Conservation (phyloP, 31 red algal species). For the Asparagopsis taxiformis region DNA sequence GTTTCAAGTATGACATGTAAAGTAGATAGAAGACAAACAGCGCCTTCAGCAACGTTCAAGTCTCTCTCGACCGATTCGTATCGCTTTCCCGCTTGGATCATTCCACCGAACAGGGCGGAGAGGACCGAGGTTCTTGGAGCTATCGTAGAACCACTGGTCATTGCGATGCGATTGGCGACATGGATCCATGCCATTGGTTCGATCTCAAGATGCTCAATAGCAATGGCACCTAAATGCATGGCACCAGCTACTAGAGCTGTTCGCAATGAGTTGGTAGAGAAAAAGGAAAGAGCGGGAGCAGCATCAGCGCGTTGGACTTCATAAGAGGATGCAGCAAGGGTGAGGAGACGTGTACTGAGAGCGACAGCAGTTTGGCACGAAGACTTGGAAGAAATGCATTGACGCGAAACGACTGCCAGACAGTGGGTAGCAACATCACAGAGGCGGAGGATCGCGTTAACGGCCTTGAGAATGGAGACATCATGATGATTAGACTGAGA, state of each 20-base stretch:
- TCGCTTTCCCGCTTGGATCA: constrained; percentile 50
- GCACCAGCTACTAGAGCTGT: constrained; percentile 71
- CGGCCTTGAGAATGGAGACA: constrained; percentile 67
- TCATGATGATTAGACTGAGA: constrained; percentile 16
- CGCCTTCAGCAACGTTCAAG: constrained; percentile 36
- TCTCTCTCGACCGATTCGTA: constrained; percentile 68
- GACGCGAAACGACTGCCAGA: constrained; percentile 73
- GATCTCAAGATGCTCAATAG: constrained; percentile 65
- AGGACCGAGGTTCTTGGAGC: constrained; percentile 57
- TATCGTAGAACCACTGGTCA: constrained; percentile 42
- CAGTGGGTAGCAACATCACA: constrained; percentile 84
- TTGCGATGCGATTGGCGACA: constrained; percentile 64
- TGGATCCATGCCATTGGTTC: constrained; percentile 81
- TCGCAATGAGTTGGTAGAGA: constrained; percentile 75
- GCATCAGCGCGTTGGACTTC: constrained; percentile 44
- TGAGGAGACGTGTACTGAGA: constrained; percentile 67
- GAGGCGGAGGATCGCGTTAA: constrained; percentile 69
- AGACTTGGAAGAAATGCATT: constrained; percentile 33
- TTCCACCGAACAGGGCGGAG: constrained; percentile 74
- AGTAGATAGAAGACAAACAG: constrained; percentile 52
- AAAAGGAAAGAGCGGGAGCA: constrained; percentile 67
- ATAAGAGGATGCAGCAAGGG: constrained; percentile 61
- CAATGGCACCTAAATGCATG: constrained; percentile 70
- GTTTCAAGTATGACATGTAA: constrained; percentile 59
- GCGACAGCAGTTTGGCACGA: constrained; percentile 60